Evolutionary conservation across 179 eudicot genomes (phyloP).

Genomic region (Heliamphora pulchella): DNA sequence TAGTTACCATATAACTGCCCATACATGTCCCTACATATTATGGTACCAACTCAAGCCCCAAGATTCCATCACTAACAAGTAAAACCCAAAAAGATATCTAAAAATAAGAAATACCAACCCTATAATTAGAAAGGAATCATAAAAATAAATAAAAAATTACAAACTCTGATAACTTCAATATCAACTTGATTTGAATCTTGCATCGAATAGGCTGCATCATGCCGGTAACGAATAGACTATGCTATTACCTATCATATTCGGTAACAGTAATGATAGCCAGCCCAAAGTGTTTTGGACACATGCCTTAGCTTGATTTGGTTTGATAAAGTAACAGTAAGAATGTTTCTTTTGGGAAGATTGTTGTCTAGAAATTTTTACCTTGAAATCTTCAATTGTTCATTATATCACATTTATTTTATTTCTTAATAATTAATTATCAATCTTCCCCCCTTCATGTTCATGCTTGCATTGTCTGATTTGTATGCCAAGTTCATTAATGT

Average conservation of each 20-base stretch:
- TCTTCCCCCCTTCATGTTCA: background rate
- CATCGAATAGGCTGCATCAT: background rate
- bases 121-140: background rate
- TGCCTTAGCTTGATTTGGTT: too few relatives aligned
- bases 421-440: background rate
- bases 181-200: background rate
- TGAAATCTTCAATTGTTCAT: background rate
- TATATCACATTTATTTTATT: background rate
- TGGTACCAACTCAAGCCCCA: too few relatives aligned
- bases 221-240: background rate
- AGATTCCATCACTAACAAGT: too few relatives aligned
- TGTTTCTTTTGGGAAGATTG: background rate
- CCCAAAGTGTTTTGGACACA: too few relatives aligned
- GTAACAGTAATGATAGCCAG: too few relatives aligned
- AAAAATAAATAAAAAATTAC: background rate
- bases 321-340: background rate
- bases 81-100: too few relatives aligned
- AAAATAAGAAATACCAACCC: too few relatives aligned
- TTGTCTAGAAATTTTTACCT: background rate
- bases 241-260: background rate
- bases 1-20: too few relatives aligned
- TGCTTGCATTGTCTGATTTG: slow-evolving; percentile 7
- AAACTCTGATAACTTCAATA: background rate
- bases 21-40: too few relatives aligned
- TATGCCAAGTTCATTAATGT: slow-evolving; percentile 10